Conservation (phyloP, 306 rosid species). For the Begonia fuchsioides region DNA sequence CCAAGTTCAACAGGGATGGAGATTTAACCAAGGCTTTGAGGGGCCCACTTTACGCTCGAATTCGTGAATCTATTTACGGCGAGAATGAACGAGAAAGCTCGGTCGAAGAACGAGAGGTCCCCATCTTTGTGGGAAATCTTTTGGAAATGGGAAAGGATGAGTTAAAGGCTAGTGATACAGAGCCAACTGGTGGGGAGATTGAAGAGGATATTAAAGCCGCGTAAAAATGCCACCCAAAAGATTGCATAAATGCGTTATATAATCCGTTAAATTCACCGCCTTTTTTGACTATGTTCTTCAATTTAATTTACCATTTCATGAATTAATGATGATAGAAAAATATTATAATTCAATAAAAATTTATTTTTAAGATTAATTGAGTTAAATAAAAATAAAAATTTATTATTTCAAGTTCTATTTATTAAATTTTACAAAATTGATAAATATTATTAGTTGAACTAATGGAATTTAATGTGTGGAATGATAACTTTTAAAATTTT, state of each 20-base stretch:
- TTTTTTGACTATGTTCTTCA: no score
- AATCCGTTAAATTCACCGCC: no score
- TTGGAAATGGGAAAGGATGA: slow-evolving; percentile 7
- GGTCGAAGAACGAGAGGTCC: slow-evolving; percentile 15
- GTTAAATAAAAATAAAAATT: no score
- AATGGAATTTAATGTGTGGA: no score
- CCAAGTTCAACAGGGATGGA: slow-evolving; percentile 31
- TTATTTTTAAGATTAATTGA: no score
- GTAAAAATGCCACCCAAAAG: slow-evolving; percentile 18
- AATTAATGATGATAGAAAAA: no score
- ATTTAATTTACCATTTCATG: no score
- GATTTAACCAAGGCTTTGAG: slow-evolving; percentile 50
- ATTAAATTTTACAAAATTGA: no score
- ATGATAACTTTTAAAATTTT: no score
- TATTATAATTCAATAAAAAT: no score
- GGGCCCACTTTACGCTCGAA: slow-evolving; percentile 39
- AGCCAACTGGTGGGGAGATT: slow-evolving; percentile 37
- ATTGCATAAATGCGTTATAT: slow-evolving; percentile 24
- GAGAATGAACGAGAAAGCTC: slow-evolving; percentile 12
- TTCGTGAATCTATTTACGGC: slow-evolving; percentile 33
- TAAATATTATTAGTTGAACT: no score
- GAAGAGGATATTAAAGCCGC: slow-evolving; percentile 27
- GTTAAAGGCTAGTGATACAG: slow-evolving; percentile 10
- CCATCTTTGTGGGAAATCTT: slow-evolving; percentile 13
- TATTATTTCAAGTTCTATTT: no score